Percentiles rank a stretch among this genome's conserved stretches.
Conservation (phyloP, 768 basidiomycete genomes). For the Trametes cinnabarina region DNA sequence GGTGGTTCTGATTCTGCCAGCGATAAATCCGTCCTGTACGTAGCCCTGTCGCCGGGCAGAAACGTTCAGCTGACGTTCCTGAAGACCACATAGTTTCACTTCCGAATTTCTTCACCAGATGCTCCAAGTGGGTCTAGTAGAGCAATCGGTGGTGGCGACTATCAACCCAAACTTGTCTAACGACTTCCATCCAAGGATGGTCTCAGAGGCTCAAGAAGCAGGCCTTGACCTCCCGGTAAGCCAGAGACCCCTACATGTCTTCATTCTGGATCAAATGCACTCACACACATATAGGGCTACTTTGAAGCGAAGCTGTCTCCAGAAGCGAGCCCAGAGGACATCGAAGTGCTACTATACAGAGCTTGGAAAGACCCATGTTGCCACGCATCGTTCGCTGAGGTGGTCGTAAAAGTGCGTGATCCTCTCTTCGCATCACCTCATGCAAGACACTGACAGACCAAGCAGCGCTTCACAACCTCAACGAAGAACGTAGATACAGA, state of each 20-base stretch:
- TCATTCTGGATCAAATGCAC: no score
- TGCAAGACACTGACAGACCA: not conserved
- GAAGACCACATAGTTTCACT: slow-evolving; percentile 22
- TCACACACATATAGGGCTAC: slow-evolving; percentile 40
- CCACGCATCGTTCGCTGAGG: slow-evolving; percentile 57
- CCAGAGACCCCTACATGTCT: no score
- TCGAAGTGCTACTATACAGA: slow-evolving; percentile 32
- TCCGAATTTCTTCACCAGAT: slow-evolving; percentile 59
- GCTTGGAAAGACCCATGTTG: slow-evolving; percentile 55
- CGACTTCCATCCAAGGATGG: slow-evolving; percentile 47
- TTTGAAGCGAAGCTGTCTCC: slow-evolving; percentile 56
- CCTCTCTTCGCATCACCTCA: not conserved
- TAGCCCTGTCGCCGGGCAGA: not conserved
- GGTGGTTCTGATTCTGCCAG: slow-evolving; percentile 8
- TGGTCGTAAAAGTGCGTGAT: slow-evolving; percentile 53
- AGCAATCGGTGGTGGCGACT: slow-evolving; percentile 48
- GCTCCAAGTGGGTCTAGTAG: slow-evolving; percentile 51
- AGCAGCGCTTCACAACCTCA: slow-evolving; percentile 58
- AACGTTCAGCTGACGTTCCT: not conserved
- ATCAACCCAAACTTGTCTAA: slow-evolving; percentile 51
- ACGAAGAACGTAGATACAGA: slow-evolving; percentile 61
- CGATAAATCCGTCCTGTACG: slow-evolving; percentile 15
- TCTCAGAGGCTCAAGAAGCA: slow-evolving; percentile 58
- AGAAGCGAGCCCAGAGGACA: slow-evolving; percentile 46
- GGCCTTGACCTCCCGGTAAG: slow-evolving; percentile 59